Evolutionary conservation across 2,329 filamentous ascomycete species (phyloP), one percentile per base, ranked within the genome.

Genomic region (Nothopassalora personata): DNA sequence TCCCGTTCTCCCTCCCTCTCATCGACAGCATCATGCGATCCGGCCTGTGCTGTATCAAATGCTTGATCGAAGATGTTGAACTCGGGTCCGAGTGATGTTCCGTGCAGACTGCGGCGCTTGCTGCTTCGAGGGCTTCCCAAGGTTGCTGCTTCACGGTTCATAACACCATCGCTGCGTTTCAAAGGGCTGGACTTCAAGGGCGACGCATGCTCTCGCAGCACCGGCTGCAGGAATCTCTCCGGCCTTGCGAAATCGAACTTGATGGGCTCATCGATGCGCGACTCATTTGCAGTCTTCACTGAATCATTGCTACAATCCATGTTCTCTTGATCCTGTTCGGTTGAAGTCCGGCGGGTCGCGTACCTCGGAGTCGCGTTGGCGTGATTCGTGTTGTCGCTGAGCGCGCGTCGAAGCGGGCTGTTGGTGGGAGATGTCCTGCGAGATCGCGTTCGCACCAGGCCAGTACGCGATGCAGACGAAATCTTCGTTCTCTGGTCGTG

Each of bases 121-220:
- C 97, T 97, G 50, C 92, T 90, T 60, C 93, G 89, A 0, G 94
- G 93, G 70, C 90, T 97, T 66, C 89, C 89, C 57, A 89, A 80
- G 67, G 83, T 87, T 30, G 86, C 81, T 64, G 90, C 88, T 68
- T 96, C 92, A 52, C 95, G 77, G 69, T 90, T 91, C 89, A 96
- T 93, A 54, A 88, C 87, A 47, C 89, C 88, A 77, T 97, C 93
- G 70, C 88, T 93, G 67, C 94, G 86, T 81, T 97, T 97, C 67
- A 97, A 78, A 5, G 93, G 92, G 71, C 93, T 96, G 5, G 88
- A 86, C 61, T 86, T 85, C 19, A 83, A 79, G 18, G 83, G 79
- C 52, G 79, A 76, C 50, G 79, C 75, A 53, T 77, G 67, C 64
- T 80, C 77, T 65, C 76, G 75, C 69, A 80, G 75, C 52, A 72